Base-by-base conservation (phyloP, 768 basidiomycete genomes). In the Leccinum olivaceopallidum region DNA sequence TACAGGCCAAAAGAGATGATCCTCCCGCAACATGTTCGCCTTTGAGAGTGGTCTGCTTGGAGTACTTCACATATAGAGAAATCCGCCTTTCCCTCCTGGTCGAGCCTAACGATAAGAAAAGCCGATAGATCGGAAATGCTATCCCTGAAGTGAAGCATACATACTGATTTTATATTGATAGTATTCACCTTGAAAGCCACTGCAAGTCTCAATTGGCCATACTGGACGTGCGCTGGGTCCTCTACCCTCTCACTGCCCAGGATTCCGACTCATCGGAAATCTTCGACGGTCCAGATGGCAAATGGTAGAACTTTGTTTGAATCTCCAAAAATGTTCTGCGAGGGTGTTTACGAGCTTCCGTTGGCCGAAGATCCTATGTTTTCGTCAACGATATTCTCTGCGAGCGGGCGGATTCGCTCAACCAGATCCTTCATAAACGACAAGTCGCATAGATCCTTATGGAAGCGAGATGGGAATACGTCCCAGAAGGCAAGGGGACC, bases 391-490 rank as follows among this genome's bases (percentile, higher is more conserved):
- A 32, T 12, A 26, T 26, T 26, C 26, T 26, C 26, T 26, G 26
- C 49, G 61, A 48, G 57, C 52, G 42, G 56, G 80, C 80, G 51
- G 72, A 75, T 63, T 88, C 82, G 63, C 81, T 83, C 71, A 92
- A 83, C 90, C 91, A 93, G 30, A 93, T 83, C 68, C 91, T 79
- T 62, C 88, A 78, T 65, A 93, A 73, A 39, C 90, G 82, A 74
- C 91, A 93, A 37, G 83, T 90, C 22, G 90, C 89, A 69, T 91
- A 88, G 50, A 93, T 81, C 70, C 86, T 88, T 65, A 92, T 77
- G 67, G 85, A 89, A n/a, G 84, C 80, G 51, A 88, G 78, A 76
- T 89, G 84, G 0, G 87, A 84, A 69, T 85, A 89, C 53, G 75
- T 74, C 53, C 84, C 84, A 60, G 74, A 77, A 22, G 89, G 89